phyloP scores from a whole-genome alignment of 2,329 filamentous ascomycete genomes.

The Bipolaris oryzae region DNA sequence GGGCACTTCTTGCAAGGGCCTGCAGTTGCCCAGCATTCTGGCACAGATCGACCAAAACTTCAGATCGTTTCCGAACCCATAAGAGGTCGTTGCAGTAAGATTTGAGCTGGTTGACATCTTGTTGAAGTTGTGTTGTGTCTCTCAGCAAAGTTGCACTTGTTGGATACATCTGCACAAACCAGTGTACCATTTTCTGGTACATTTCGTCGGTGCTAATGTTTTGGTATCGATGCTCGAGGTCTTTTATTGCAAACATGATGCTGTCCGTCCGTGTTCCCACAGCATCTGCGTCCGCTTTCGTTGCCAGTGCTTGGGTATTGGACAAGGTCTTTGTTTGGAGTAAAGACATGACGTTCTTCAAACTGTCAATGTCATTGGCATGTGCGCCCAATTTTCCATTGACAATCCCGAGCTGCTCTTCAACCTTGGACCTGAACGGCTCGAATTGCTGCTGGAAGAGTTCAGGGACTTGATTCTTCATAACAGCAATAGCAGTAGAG shows the following conservation, averaged over 20 bases:
- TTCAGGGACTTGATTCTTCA: conserved; percentile 4
- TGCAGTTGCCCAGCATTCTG: conserved; percentile 4
- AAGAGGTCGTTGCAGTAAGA: background rate
- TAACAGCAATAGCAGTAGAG: background rate
- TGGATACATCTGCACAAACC: conserved; percentile 31
- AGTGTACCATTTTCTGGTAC: conserved; percentile 30
- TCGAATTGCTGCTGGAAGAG: conserved; percentile 17
- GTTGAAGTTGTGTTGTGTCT: conserved; percentile 6
- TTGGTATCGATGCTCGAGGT: conserved; percentile 30
- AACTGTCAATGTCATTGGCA: background rate
- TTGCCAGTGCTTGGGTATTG: background rate
- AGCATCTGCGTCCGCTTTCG: conserved; percentile 5
- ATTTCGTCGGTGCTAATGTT: conserved; percentile 35
- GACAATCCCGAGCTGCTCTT: background rate
- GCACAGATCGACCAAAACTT: background rate
- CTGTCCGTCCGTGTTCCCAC: conserved; percentile 4
- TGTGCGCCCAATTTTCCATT: background rate
- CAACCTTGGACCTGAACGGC: conserved; percentile 10
- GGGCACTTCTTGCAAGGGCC: background rate
- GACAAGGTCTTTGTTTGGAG: background rate
- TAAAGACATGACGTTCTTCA: background rate
- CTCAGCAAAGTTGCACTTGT: conserved; percentile 5
- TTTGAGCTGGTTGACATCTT: conserved; percentile 12
- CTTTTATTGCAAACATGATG: conserved; percentile 13
- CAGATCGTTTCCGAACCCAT: background rate